Conservation (phyloP, 768 basidiomycete species). For the Leccinellum luteum region DNA sequence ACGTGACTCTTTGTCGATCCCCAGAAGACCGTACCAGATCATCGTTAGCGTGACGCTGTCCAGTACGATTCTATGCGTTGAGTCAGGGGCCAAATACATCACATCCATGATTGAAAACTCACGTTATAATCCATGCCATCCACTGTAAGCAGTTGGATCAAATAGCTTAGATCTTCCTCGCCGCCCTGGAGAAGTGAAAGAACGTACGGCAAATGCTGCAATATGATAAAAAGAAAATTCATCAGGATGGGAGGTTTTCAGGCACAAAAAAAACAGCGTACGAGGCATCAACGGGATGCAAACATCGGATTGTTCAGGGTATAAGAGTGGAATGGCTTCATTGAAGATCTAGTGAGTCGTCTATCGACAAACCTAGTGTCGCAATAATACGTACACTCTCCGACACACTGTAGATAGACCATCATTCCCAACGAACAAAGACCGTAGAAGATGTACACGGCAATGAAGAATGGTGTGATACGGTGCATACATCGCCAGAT, state of each 20-base stretch:
- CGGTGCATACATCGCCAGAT: constrained; percentile 16
- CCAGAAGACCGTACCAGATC: constrained; percentile 6
- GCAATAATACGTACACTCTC: background rate
- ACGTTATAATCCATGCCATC: constrained; percentile 10
- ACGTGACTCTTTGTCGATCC: background rate
- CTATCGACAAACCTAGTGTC: background rate
- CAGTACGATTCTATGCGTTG: background rate
- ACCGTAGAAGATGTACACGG: constrained; percentile 7
- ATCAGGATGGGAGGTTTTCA: background rate
- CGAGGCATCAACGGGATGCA: background rate
- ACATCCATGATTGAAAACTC: background rate
- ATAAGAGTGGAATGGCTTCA: background rate
- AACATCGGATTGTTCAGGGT: background rate
- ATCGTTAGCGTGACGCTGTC: constrained; percentile 9
- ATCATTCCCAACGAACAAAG: background rate
- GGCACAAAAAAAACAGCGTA: background rate
- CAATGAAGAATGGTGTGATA: background rate
- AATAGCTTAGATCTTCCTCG: background rate
- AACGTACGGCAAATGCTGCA: constrained; percentile 8
- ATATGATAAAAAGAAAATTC: background rate
- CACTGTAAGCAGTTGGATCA: constrained; percentile 3
- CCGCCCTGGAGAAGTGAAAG: background rate
- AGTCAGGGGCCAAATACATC: background rate
- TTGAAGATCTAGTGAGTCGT: background rate
- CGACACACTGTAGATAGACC: background rate